These are phyloP conservation scores for Yamadazyma oceani DNA, from an alignment of 1,139 yeast species.

Conservation along the genomic window DNA sequence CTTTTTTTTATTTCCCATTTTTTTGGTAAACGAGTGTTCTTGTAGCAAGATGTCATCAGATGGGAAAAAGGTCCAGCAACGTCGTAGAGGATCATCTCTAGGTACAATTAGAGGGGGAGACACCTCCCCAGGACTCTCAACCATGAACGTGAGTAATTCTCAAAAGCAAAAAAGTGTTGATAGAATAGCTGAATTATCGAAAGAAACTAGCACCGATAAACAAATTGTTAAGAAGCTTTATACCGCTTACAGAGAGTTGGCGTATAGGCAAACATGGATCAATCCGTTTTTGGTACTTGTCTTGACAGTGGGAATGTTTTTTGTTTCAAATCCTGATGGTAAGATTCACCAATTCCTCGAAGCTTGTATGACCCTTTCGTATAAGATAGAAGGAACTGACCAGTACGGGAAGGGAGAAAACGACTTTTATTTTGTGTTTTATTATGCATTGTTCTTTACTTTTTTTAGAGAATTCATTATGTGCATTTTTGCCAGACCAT, in stretches of 20 bases:
- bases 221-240: slow-evolving; percentile 50
- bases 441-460: slow-evolving; percentile 83
- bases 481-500: slow-evolving; percentile 77
- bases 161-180: slow-evolving; percentile 34
- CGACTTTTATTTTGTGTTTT: slow-evolving; percentile 78
- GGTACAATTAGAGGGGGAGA: slow-evolving; percentile 61
- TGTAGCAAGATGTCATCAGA: neutral
- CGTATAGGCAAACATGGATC: slow-evolving; percentile 78
- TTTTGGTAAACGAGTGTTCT: too few species aligned
- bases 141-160: slow-evolving; percentile 44
- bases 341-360: slow-evolving; percentile 57
- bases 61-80: slow-evolving; percentile 12
- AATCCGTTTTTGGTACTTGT: slow-evolving; percentile 56
- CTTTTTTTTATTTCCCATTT: too few species aligned
- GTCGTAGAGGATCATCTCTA: slow-evolving; percentile 54
- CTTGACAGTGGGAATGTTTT: slow-evolving; percentile 37
- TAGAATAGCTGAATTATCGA: slow-evolving; percentile 31
- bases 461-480: slow-evolving; percentile 87
- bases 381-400: slow-evolving; percentile 55
- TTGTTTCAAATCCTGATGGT: slow-evolving; percentile 53
- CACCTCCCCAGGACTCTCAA: slow-evolving; percentile 49
- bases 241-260: slow-evolving; percentile 55
- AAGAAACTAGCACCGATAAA: slow-evolving; percentile 32
- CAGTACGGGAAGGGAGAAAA: slow-evolving; percentile 84
- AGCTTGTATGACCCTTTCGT: slow-evolving; percentile 68